phyloP scores from a whole-genome alignment of 192 early-diverging fungal species.

The Rhizoclosmatium sp. region DNA sequence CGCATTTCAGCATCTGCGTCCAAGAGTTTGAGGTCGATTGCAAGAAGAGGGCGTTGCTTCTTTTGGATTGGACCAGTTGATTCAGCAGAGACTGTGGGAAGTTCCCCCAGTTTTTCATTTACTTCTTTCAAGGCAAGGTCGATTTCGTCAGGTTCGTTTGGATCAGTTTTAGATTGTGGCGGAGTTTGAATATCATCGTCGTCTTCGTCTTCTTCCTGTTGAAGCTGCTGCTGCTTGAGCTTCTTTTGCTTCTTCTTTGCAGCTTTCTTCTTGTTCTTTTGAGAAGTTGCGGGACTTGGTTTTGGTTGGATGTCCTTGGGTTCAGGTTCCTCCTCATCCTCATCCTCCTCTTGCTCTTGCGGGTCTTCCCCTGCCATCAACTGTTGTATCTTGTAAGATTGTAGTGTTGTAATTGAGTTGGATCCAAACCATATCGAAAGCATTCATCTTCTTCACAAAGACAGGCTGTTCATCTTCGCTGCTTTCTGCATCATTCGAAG shows the following conservation, averaged over 20 bases:
- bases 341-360: constrained; percentile 64
- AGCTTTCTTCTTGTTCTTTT: constrained; percentile 40
- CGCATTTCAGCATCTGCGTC: constrained; percentile 91
- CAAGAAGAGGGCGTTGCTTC: constrained; percentile 30
- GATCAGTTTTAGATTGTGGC: too few relatives aligned
- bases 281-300: not conserved
- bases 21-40: constrained; percentile 67
- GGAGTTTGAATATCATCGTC: not conserved
- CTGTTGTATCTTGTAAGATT: not conserved
- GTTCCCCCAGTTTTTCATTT: constrained; percentile 59
- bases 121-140: constrained; percentile 70
- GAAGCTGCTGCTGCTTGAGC: constrained; percentile 28
- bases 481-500: constrained; percentile 43
- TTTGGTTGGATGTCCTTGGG: too few relatives aligned
- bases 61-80: constrained; percentile 23
- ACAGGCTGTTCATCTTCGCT: constrained; percentile 42
- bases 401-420: not conserved
- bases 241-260: constrained; percentile 3
- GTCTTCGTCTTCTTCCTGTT: not conserved
- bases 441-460: constrained; percentile 46
- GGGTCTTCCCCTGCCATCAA: constrained; percentile 16
- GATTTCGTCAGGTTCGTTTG: constrained; percentile 60
- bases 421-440: constrained; percentile 67
- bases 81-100: not conserved
- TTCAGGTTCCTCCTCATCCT: constrained; percentile 56